phyloP scores from a whole-genome alignment of 75 land plant genomes.

The Isoetes taiwanensis region DNA sequence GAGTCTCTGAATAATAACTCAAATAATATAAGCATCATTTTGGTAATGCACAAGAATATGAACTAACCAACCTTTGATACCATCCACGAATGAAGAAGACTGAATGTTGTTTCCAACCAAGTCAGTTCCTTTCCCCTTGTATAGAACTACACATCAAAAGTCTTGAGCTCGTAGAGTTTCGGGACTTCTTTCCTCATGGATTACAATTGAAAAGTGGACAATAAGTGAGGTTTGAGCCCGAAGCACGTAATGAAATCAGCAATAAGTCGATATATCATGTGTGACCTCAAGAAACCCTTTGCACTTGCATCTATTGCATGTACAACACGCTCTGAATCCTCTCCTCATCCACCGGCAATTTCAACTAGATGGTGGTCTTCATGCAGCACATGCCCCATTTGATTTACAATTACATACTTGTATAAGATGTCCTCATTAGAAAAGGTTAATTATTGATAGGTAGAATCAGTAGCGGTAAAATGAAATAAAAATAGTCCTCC shows the following conservation, averaged over 20 bases:
- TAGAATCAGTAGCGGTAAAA: too few relatives aligned
- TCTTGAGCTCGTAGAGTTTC: slow-evolving; percentile 19
- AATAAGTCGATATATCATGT: slow-evolving; percentile 10
- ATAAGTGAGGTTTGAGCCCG: slow-evolving; percentile 17
- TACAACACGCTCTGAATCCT: slow-evolving; percentile 7
- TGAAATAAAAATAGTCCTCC: too few relatives aligned
- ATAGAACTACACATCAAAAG: slow-evolving; percentile 22
- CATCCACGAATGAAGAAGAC: slow-evolving; percentile 16
- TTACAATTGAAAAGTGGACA: slow-evolving; percentile 16
- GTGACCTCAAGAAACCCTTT: slow-evolving; percentile 27
- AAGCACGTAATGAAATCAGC: slow-evolving; percentile 1
- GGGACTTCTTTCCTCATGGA: slow-evolving; percentile 15
- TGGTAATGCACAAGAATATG: too few relatives aligned
- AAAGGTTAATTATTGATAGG: too few relatives aligned
- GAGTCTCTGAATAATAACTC: too few relatives aligned
- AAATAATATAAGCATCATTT: too few relatives aligned
- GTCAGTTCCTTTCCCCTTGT: slow-evolving; percentile 26
- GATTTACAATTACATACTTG: too few relatives aligned
- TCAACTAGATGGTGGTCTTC: slow-evolving; percentile 22
- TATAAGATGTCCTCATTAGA: too few relatives aligned
- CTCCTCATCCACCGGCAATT: slow-evolving; percentile 22
- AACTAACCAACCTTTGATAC: too few relatives aligned
- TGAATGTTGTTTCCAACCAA: slow-evolving; percentile 29
- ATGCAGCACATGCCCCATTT: slow-evolving; percentile 9
- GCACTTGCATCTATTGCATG: slow-evolving; percentile 28